These are phyloP conservation scores for Exophiala spinifera DNA, from an alignment of 2,329 filamentous ascomycete species.

Conservation along the genomic window DNA sequence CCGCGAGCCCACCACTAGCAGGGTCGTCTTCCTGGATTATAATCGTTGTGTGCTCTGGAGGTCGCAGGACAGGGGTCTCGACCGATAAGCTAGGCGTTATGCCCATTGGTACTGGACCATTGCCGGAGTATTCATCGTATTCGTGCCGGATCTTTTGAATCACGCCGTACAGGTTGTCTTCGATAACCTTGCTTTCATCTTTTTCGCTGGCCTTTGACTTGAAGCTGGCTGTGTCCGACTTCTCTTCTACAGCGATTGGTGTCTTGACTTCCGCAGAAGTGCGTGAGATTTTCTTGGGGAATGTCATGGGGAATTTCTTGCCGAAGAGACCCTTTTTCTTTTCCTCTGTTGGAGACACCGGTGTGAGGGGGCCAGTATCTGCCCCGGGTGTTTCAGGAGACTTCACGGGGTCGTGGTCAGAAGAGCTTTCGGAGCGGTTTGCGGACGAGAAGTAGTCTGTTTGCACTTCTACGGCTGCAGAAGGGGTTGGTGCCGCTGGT, in stretches of 20 bases:
- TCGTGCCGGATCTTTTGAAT: conserved; percentile 46
- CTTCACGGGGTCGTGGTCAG: conserved; percentile 44
- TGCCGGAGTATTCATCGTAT: conserved; percentile 44
- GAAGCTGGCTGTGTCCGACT: conserved; percentile 58
- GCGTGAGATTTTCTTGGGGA: conserved; percentile 76
- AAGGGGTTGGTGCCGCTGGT: conserved; percentile 51
- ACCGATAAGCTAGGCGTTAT: conserved; percentile 44
- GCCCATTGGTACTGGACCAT: conserved; percentile 36
- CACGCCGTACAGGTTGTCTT: conserved; percentile 46
- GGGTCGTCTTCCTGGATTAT: conserved; percentile 64
- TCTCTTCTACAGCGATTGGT: conserved; percentile 64
- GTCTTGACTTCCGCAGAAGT: conserved; percentile 68
- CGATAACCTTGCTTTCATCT: conserved; percentile 46
- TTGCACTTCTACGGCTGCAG: conserved; percentile 53
- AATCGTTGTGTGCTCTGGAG: conserved; percentile 53
- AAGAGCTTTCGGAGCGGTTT: conserved; percentile 44
- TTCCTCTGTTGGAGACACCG: conserved; percentile 55
- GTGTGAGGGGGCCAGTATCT: conserved; percentile 37
- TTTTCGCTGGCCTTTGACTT: conserved; percentile 54
- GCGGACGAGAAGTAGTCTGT: conserved; percentile 67
- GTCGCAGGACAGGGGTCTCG: conserved; percentile 45
- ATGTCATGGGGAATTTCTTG: conserved; percentile 74
- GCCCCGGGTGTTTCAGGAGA: conserved; percentile 48
- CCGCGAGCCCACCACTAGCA: conserved; percentile 65
- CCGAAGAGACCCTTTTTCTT: conserved; percentile 70